Evolutionary conservation across 1,284 basidiomycete species (phyloP).

Genomic region (Ustilago shanxiensis): DNA sequence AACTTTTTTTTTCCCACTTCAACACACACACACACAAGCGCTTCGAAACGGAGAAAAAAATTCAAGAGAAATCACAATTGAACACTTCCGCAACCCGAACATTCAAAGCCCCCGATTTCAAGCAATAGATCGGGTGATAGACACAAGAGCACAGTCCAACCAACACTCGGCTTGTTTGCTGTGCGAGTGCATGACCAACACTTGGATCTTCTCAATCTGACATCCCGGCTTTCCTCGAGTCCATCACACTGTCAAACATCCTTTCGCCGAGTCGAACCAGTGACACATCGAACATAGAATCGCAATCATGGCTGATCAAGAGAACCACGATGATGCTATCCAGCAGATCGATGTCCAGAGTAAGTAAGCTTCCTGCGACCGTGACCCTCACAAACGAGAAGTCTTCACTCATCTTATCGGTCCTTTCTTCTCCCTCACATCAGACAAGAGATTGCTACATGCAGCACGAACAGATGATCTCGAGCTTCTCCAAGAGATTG

Average conservation of each 20-base stretch:
- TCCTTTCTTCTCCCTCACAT: neutral
- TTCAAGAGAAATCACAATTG: conserved; percentile 3
- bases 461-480: conserved; percentile 64
- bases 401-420: neutral
- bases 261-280: neutral
- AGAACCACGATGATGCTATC: conserved; percentile 36
- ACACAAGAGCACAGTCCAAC: conserved; percentile 24
- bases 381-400: too few relatives aligned
- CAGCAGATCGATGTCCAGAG: conserved; percentile 53
- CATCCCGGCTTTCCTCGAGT: neutral
- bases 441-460: conserved; percentile 61
- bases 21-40: neutral
- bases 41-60: neutral
- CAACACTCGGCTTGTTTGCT: conserved; percentile 1
- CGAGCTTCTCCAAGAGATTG: conserved; percentile 57
- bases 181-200: conserved; percentile 18
- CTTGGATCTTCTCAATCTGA: conserved; percentile 13
- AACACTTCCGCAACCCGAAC: conserved; percentile 18
- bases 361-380: conserved; percentile 29
- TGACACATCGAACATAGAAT: neutral
- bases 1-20: conserved; percentile 5
- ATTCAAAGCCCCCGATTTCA: neutral
- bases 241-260: neutral
- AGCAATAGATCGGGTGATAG: neutral
- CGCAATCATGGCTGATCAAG: conserved; percentile 37